Conservation (phyloP, 2,329 filamentous ascomycete genomes). For the Colletotrichum spinosum region DNA sequence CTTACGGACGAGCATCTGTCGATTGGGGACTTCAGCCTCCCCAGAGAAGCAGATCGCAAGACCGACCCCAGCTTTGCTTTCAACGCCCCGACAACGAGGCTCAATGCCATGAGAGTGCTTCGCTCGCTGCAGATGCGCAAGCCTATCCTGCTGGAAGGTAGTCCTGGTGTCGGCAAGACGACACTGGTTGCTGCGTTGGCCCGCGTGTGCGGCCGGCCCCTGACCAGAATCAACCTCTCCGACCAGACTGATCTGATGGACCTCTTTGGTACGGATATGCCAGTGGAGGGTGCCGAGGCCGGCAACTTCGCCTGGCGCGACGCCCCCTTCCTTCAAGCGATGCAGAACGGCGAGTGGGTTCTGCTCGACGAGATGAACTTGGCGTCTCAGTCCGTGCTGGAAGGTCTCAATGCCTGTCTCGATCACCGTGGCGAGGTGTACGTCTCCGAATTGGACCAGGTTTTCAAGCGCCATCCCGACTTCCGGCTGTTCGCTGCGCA, state of each 20-base stretch:
- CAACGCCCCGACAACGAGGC: slow-evolving; percentile 87
- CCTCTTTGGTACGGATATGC: slow-evolving; percentile 95
- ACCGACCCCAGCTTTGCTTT: slow-evolving; percentile 78
- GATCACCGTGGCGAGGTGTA: slow-evolving; percentile 97
- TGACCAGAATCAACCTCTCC: slow-evolving; percentile 96
- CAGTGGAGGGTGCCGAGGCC: slow-evolving; percentile 89
- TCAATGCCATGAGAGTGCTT: slow-evolving; percentile 91
- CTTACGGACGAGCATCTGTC: slow-evolving; percentile 65
- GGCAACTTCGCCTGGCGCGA: slow-evolving; percentile 96
- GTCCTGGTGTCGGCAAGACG: slow-evolving; percentile 98
- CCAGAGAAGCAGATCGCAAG: slow-evolving; percentile 59
- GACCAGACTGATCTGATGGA: slow-evolving; percentile 99
- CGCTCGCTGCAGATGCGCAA: slow-evolving; percentile 90
- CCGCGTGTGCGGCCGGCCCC: slow-evolving; percentile 79
- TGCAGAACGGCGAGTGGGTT: slow-evolving; percentile 98
- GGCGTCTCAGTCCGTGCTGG: slow-evolving; percentile 94
- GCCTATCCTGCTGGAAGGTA: slow-evolving; percentile 94
- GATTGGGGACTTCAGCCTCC: slow-evolving; percentile 81
- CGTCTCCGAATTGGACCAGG: slow-evolving; percentile 93
- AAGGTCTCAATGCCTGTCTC: slow-evolving; percentile 95
- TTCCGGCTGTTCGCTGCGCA: slow-evolving; percentile 98
- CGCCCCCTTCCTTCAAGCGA: slow-evolving; percentile 93
- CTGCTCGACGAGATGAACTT: slow-evolving; percentile 98
- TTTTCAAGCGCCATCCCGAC: slow-evolving; percentile 87
- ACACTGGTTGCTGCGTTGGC: slow-evolving; percentile 90